Evolutionary conservation across 1,284 basidiomycete species (phyloP).

Genomic region (Gymnopus androsaceus): DNA sequence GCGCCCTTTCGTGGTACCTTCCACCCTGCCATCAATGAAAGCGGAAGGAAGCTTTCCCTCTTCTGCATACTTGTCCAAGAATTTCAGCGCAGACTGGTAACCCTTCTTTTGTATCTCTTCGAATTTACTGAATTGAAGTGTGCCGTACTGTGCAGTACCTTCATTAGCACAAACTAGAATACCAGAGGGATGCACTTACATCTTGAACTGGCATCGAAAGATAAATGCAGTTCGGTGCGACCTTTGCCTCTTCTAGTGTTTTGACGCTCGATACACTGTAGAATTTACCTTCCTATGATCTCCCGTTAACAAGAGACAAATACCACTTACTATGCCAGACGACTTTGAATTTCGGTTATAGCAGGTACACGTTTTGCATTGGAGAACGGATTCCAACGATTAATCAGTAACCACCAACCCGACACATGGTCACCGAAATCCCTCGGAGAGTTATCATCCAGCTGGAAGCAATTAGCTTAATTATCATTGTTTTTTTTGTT

Average conservation of each 20-base stretch:
- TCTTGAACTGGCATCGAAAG: constrained; percentile 94
- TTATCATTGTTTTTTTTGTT: not conserved
- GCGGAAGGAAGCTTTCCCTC: constrained; percentile 22
- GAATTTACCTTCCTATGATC: constrained; percentile 13
- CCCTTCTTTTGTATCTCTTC: constrained; percentile 87
- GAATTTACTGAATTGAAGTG: constrained; percentile 78
- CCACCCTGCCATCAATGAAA: constrained; percentile 12
- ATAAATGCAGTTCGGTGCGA: constrained; percentile 85
- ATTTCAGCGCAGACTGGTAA: constrained; percentile 72
- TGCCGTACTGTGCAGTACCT: constrained; percentile 69
- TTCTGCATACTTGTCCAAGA: constrained; percentile 73
- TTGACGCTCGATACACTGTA: constrained; percentile 91
- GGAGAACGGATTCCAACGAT: constrained; percentile 91
- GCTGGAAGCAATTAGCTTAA: constrained; percentile 37
- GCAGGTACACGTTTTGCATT: constrained; percentile 81
- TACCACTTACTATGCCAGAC: constrained; percentile 85
- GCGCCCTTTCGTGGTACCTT: constrained; percentile 62
- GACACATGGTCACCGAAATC: constrained; percentile 95
- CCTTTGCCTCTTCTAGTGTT: constrained; percentile 93
- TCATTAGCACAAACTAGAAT: constrained; percentile 18
- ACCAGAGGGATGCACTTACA: constrained; percentile 38
- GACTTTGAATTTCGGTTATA: constrained; percentile 95
- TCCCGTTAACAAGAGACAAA: not conserved
- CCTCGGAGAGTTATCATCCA: constrained; percentile 94
- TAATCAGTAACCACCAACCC: constrained; percentile 95